These are phyloP conservation scores for Gleditsia sinensis DNA, from an alignment of 306 rosid species.

Conservation along the genomic window DNA sequence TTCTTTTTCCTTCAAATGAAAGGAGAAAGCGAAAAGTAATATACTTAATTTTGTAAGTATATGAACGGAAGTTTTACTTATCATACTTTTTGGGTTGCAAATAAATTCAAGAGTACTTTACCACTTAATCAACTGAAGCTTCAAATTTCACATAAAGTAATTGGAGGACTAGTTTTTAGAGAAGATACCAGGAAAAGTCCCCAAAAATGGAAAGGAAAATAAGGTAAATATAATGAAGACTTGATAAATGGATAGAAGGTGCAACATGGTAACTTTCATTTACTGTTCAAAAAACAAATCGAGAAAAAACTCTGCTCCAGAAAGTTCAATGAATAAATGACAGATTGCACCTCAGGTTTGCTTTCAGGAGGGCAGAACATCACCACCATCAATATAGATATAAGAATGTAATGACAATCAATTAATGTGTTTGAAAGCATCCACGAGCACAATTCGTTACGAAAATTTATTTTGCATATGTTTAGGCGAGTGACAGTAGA, in stretches of 20 bases:
- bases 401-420: neutral
- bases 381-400: neutral
- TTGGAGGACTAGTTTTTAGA: neutral
- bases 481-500: neutral
- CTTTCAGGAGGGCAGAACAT: neutral
- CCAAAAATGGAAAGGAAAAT: neutral
- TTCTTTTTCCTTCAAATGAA: neutral
- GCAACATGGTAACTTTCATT: neutral
- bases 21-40: constrained; percentile 7
- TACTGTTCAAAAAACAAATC: neutral
- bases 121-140: constrained; percentile 24
- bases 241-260: neutral
- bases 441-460: neutral
- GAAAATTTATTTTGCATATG: neutral
- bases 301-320: neutral
- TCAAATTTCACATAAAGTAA: neutral
- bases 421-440: neutral
- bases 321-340: neutral
- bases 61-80: constrained; percentile 27
- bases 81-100: constrained; percentile 18
- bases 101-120: constrained; percentile 4
- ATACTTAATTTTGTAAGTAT: constrained; percentile 42
- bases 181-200: neutral
- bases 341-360: neutral
- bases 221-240: neutral